Conservation (phyloP, 768 basidiomycete species). For the Mycena albidolilacea region DNA sequence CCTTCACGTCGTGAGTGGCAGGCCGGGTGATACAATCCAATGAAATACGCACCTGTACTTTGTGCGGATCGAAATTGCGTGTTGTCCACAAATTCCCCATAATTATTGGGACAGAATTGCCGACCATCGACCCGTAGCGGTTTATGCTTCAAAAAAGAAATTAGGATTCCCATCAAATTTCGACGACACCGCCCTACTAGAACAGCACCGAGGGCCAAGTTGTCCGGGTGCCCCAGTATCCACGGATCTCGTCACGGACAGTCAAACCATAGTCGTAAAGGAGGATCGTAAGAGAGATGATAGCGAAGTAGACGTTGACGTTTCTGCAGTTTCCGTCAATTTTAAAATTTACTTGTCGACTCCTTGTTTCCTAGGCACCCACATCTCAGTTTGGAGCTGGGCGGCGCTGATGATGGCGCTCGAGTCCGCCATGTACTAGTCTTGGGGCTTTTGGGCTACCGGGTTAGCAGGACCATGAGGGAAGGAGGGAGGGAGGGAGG, state of each 20-base stretch:
- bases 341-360: background rate
- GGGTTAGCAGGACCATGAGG: background rate
- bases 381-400: constrained; percentile 2
- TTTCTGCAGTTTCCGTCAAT: constrained; percentile 1
- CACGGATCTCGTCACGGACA: background rate
- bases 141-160: constrained; percentile 12
- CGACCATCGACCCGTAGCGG: constrained; percentile 41
- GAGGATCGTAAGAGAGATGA: constrained; percentile 8
- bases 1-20: background rate
- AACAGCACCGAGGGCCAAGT: constrained; percentile 38
- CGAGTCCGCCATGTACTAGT: background rate
- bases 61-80: constrained; percentile 32
- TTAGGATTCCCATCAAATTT: too few species aligned
- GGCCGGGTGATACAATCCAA: background rate
- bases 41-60: constrained; percentile 45
- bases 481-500: background rate
- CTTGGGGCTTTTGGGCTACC: background rate
- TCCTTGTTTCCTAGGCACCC: background rate
- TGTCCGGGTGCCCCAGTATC: constrained; percentile 7
- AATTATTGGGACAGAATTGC: constrained; percentile 33
- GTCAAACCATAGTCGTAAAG: constrained; percentile 30
- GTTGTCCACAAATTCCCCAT: constrained; percentile 45
- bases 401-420: background rate
- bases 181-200: background rate
- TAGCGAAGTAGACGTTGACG: background rate